Percentiles rank a stretch among this genome's conserved stretches.
These are phyloP conservation scores for Wickerhamiella hasegawae DNA, from an alignment of 805 yeast species.

Conservation along the genomic window DNA sequence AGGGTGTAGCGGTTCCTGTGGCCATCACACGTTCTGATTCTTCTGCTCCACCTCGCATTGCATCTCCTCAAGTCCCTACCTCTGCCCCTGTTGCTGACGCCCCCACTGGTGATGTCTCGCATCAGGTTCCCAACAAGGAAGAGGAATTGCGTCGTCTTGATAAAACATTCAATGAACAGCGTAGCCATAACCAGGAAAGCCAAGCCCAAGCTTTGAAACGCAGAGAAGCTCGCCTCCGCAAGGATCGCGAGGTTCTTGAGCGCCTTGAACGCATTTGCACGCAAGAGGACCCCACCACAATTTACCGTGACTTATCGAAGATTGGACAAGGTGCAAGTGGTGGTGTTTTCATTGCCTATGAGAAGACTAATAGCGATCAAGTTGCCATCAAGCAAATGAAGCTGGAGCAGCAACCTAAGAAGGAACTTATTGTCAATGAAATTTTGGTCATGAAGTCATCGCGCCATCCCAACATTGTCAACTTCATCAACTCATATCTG, in stretches of 20 bases:
- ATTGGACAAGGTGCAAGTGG: slow-evolving; percentile 97
- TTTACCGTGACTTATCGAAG: slow-evolving; percentile 38
- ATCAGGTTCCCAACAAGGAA: slow-evolving; percentile 12
- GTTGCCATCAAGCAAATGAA: slow-evolving; percentile 98
- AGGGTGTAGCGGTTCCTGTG: background rate
- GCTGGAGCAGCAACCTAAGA: slow-evolving; percentile 85
- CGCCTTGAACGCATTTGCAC: slow-evolving; percentile 64
- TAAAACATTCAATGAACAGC: slow-evolving; percentile 4
- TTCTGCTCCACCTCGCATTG: background rate
- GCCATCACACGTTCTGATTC: no score
- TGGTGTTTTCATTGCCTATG: slow-evolving; percentile 70
- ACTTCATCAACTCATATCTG: slow-evolving; percentile 75
- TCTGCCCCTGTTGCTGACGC: slow-evolving; percentile 1
- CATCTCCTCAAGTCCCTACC: background rate
- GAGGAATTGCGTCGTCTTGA: slow-evolving; percentile 14
- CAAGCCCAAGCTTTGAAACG: slow-evolving; percentile 23
- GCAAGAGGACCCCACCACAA: slow-evolving; percentile 63
- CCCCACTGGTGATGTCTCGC: background rate
- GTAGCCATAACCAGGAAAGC: background rate
- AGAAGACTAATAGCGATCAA: slow-evolving; percentile 25
- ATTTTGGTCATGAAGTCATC: slow-evolving; percentile 90
- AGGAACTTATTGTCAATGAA: slow-evolving; percentile 86
- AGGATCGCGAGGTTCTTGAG: slow-evolving; percentile 55
- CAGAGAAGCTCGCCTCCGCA: slow-evolving; percentile 61
- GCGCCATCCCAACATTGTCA: slow-evolving; percentile 81